Evolutionary conservation across 140 eudicot species (phyloP).

Genomic region (Anethum foeniculum): DNA sequence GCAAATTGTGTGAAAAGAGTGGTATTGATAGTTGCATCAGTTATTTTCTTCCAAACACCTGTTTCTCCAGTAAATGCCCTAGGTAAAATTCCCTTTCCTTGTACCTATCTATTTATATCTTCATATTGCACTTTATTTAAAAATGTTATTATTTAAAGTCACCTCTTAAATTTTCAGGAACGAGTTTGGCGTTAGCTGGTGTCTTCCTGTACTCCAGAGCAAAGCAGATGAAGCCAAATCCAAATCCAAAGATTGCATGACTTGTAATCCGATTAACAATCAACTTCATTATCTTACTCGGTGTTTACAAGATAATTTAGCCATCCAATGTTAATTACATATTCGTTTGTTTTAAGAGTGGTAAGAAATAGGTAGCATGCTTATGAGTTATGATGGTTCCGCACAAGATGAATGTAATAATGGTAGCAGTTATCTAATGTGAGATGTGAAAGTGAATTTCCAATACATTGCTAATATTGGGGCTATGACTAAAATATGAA

Average conservation of each 20-base stretch:
- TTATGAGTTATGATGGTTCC: not conserved
- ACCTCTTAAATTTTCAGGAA: conserved; percentile 42
- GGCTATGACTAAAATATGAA: too few relatives aligned
- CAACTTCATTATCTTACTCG: not conserved
- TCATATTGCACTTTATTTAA: not conserved
- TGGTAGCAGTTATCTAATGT: not conserved
- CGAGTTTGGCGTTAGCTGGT: conserved; percentile 83
- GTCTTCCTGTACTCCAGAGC: conserved; percentile 77
- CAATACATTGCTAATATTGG: not conserved
- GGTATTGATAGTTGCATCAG: conserved; percentile 75
- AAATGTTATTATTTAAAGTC: not conserved
- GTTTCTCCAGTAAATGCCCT: conserved; percentile 76
- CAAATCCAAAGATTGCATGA: conserved; percentile 33
- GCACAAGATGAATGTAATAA: not conserved
- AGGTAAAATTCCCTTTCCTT: conserved; percentile 29
- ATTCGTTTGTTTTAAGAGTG: not conserved
- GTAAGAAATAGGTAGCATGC: not conserved
- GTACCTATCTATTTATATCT: not conserved
- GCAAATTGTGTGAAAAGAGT: conserved; percentile 93
- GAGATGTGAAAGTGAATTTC: not conserved
- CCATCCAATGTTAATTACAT: not conserved
- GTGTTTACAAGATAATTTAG: not conserved
- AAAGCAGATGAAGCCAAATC: conserved; percentile 48
- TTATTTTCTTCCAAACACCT: conserved; percentile 84
- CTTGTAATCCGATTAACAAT: not conserved